phyloP scores from a whole-genome alignment of 2,329 filamentous ascomycete species.

The Ampelomyces quisqualis region DNA sequence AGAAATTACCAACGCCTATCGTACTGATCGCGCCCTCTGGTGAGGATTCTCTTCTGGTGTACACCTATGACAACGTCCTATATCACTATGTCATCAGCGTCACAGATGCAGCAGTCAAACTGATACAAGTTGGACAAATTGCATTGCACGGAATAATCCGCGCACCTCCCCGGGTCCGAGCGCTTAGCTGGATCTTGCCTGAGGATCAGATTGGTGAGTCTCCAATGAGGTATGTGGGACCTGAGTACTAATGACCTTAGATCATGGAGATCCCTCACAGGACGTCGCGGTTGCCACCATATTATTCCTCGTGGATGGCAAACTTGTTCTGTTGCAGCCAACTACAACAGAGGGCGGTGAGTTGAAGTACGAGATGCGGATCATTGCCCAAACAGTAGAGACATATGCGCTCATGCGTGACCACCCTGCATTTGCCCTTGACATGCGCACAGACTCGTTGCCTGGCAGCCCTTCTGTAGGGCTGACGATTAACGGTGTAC shows the following conservation, averaged over 20 bases:
- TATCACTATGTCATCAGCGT: constrained; percentile 90
- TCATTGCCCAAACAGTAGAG: constrained; percentile 93
- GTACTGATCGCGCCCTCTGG: constrained; percentile 87
- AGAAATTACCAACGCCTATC: constrained; percentile 79
- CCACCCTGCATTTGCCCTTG: constrained; percentile 59
- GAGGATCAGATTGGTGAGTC: constrained; percentile 75
- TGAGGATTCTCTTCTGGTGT: constrained; percentile 91
- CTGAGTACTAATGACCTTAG: constrained; percentile 38
- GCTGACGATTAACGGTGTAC: constrained; percentile 47
- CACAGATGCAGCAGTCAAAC: constrained; percentile 67
- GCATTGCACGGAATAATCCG: constrained; percentile 95
- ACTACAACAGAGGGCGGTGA: constrained; percentile 78
- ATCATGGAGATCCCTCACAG: constrained; percentile 89
- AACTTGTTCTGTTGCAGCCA: constrained; percentile 87
- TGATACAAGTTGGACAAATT: constrained; percentile 96
- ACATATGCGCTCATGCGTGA: constrained; percentile 93
- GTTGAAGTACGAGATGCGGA: constrained; percentile 96
- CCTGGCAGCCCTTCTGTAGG: constrained; percentile 54
- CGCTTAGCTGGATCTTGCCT: constrained; percentile 92
- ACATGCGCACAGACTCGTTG: constrained; percentile 50
- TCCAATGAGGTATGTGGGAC: not conserved
- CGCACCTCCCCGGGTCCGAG: constrained; percentile 86
- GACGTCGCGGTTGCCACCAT: constrained; percentile 93
- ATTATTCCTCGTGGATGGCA: constrained; percentile 94
- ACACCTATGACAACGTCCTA: constrained; percentile 93